These are phyloP conservation scores for Rhodotorula sp. DNA, from an alignment of 1,284 basidiomycete genomes.

Conservation along the genomic window DNA sequence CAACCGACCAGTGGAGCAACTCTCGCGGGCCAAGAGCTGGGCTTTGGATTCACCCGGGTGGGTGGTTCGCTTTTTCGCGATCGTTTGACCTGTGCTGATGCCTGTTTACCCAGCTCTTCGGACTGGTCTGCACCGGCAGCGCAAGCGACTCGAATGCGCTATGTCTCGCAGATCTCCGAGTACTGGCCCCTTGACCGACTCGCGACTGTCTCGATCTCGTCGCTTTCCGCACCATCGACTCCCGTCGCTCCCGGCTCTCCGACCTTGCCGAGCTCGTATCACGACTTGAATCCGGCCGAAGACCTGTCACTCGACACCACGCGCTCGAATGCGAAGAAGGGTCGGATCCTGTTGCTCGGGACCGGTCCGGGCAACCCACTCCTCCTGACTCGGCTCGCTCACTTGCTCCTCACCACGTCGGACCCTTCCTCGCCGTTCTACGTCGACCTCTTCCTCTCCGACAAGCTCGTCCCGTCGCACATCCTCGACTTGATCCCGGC, in stretches of 20 bases:
- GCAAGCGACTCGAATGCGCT: slow-evolving; percentile 47
- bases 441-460: slow-evolving; percentile 71
- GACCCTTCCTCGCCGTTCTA: slow-evolving; percentile 61
- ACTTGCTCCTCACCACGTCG: slow-evolving; percentile 65
- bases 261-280: slow-evolving; percentile 13
- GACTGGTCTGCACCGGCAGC: slow-evolving; percentile 34
- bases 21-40: slow-evolving; percentile 44
- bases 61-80: no score
- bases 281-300: slow-evolving; percentile 25
- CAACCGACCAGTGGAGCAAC: slow-evolving; percentile 74
- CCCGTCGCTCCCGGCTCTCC: slow-evolving; percentile 10
- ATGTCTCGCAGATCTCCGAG: slow-evolving; percentile 48
- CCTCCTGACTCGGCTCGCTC: slow-evolving; percentile 82
- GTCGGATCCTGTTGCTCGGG: slow-evolving; percentile 82
- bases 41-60: slow-evolving; percentile 20
- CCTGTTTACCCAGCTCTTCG: not conserved
- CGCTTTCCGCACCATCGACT: slow-evolving; percentile 43
- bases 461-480: slow-evolving; percentile 92
- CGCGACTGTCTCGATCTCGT: slow-evolving; percentile 41
- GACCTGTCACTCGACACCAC: slow-evolving; percentile 6
- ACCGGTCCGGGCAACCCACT: slow-evolving; percentile 93
- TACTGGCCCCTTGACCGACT: slow-evolving; percentile 39
- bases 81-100: not conserved
- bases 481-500: slow-evolving; percentile 82
- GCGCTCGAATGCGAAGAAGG: slow-evolving; percentile 48